Percentiles rank a stretch among this genome's conserved stretches.
phyloP scores from a whole-genome alignment of 371 early-diverging fungal genomes.

The Rhizopus delemar region DNA sequence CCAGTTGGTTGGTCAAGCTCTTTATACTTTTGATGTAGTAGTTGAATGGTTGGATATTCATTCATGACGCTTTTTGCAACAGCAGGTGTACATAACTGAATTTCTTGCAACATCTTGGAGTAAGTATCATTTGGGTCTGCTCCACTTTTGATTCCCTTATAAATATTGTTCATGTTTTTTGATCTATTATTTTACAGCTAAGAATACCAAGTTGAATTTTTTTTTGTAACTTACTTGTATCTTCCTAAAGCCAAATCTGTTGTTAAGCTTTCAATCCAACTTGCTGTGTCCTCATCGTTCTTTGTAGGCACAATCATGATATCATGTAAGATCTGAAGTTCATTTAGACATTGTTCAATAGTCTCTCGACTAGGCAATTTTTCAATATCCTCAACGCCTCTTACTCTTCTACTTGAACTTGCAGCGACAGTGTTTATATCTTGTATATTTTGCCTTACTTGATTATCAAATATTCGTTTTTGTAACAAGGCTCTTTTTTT shows the following conservation, averaged over 20 bases:
- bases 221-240: conserved; percentile 51
- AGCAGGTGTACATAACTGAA: conserved; percentile 60
- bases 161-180: conserved; percentile 20
- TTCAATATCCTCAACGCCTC: conserved; percentile 7
- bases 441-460: conserved; percentile 33
- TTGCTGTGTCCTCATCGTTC: conserved; percentile 53
- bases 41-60: conserved; percentile 57
- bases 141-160: conserved; percentile 53
- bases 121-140: conserved; percentile 57
- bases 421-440: neutral
- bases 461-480: conserved; percentile 40
- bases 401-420: conserved; percentile 17
- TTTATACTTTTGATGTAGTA: conserved; percentile 57
- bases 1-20: conserved; percentile 13
- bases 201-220: neutral
- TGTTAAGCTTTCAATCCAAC: conserved; percentile 57
- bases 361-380: conserved; percentile 27
- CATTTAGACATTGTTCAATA: conserved; percentile 44
- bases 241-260: conserved; percentile 59
- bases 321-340: conserved; percentile 47
- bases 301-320: conserved; percentile 49
- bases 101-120: conserved; percentile 65
- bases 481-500: conserved; percentile 34
- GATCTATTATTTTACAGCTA: conserved; percentile 29
- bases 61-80: conserved; percentile 58